Conservation (phyloP, 2,329 filamentous ascomycete species). For the Clarireedia homoeocarpa region DNA sequence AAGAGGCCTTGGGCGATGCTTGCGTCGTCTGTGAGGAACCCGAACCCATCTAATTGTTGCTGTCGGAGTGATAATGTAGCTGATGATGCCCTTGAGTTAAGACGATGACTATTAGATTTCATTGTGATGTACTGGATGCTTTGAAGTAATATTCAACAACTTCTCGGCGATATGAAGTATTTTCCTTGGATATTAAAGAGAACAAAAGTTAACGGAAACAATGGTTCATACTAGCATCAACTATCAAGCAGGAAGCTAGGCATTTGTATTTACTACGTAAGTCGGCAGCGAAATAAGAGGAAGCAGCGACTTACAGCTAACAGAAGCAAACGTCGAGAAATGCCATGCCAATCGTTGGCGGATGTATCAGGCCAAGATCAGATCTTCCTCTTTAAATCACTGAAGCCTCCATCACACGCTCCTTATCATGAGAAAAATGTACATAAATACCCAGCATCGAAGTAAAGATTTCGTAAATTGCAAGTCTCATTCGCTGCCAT, state of each 20-base stretch:
- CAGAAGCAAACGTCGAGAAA: neutral
- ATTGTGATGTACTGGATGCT: constrained; percentile 19
- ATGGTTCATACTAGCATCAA: no score
- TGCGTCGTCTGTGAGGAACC: constrained; percentile 17
- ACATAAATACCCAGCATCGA: no score
- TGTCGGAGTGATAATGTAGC: constrained; percentile 19
- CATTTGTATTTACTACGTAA: neutral
- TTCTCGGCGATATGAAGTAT: neutral
- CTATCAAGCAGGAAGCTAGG: neutral
- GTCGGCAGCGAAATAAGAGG: neutral
- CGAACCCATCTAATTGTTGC: constrained; percentile 8
- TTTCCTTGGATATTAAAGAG: neutral
- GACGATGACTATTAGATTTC: constrained; percentile 22
- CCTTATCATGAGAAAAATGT: no score
- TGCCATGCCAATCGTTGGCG: neutral
- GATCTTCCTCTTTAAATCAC: neutral
- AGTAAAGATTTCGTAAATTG: no score
- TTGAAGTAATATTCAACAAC: neutral
- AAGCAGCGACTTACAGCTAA: constrained; percentile 4
- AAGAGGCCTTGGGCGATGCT: constrained; percentile 22
- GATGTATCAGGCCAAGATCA: neutral
- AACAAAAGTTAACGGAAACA: neutral
- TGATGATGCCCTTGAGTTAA: constrained; percentile 24
- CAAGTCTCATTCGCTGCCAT: neutral
- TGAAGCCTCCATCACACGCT: no score